A percentile compares a stretch with the other conserved stretches of the same genome.
Conservation (phyloP, 1,284 basidiomycete species). For the Ceratobasidium sp. region DNA sequence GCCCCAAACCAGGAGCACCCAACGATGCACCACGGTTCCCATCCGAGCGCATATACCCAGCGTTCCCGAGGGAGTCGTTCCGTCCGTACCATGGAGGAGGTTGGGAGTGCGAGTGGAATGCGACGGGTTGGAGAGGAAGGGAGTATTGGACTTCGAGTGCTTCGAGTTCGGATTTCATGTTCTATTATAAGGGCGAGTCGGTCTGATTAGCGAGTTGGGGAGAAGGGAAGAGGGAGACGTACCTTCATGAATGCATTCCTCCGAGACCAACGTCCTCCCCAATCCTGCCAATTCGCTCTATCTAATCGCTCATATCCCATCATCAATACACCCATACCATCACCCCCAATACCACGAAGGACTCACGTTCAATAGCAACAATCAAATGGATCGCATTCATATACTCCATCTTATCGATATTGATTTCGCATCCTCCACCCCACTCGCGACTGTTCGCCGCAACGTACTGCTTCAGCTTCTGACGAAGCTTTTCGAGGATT, state of each 20-base stretch:
- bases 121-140: constrained; percentile 83
- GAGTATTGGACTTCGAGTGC: constrained; percentile 78
- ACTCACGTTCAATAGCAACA: constrained; percentile 82
- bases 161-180: constrained; percentile 76
- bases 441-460: constrained; percentile 79
- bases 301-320: constrained; percentile 59
- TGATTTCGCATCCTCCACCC: constrained; percentile 54
- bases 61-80: constrained; percentile 24
- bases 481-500: constrained; percentile 74
- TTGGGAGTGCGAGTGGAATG: constrained; percentile 57
- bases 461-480: constrained; percentile 72
- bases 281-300: constrained; percentile 88
- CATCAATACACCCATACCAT: background rate
- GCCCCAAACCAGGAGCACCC: constrained; percentile 27
- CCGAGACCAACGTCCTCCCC: constrained; percentile 74
- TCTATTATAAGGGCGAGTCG: constrained; percentile 58
- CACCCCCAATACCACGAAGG: background rate
- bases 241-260: constrained; percentile 50
- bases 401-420: constrained; percentile 68
- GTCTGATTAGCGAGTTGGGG: background rate
- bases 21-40: constrained; percentile 35
- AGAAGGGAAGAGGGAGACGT: background rate
- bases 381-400: constrained; percentile 77
- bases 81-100: constrained; percentile 35
- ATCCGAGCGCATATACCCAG: constrained; percentile 41